A percentile compares a stretch with the other conserved stretches of the same genome.
These are phyloP conservation scores for Bothriochloa decipiens DNA, from an alignment of 176 grass and related monocot genomes.

Conservation along the genomic window DNA sequence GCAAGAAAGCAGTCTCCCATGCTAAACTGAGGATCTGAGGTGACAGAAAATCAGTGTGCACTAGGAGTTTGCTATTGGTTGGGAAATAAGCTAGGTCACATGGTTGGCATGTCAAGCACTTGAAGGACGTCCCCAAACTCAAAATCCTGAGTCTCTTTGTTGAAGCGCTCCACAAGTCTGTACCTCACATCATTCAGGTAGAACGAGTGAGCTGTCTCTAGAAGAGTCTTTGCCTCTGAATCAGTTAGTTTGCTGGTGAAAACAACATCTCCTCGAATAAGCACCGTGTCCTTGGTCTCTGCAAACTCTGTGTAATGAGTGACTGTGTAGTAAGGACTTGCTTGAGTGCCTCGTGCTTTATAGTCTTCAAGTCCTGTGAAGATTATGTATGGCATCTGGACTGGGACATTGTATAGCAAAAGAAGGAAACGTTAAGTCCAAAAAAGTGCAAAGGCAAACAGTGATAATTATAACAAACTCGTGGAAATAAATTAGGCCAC, in stretches of 20 bases:
- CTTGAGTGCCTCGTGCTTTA: conserved; percentile 95
- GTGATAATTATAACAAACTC: background rate
- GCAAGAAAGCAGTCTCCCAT: background rate
- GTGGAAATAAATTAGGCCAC: background rate
- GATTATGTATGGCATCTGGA: conserved; percentile 87
- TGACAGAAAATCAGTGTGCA: background rate
- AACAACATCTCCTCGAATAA: conserved; percentile 85
- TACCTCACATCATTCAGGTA: conserved; percentile 85
- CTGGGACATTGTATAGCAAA: conserved; percentile 49
- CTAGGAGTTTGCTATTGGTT: background rate
- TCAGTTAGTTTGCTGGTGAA: conserved; percentile 90
- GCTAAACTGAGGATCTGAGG: background rate
- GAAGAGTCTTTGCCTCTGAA: conserved; percentile 76
- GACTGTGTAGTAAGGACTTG: conserved; percentile 82
- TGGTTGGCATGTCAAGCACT: conserved; percentile 82
- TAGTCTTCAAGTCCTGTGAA: conserved; percentile 98
- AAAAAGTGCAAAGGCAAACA: background rate
- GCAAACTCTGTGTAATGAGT: conserved; percentile 84
- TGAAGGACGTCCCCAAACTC: conserved; percentile 87
- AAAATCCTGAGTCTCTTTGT: conserved; percentile 83
- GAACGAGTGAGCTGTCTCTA: conserved; percentile 84
- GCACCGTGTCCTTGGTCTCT: conserved; percentile 76
- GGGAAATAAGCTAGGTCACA: conserved; percentile 47
- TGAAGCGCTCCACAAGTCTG: conserved; percentile 87
- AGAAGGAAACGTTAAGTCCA: background rate